Base-by-base conservation (phyloP, 202 grass and related monocot genomes). In the Elaeis oleifera region DNA sequence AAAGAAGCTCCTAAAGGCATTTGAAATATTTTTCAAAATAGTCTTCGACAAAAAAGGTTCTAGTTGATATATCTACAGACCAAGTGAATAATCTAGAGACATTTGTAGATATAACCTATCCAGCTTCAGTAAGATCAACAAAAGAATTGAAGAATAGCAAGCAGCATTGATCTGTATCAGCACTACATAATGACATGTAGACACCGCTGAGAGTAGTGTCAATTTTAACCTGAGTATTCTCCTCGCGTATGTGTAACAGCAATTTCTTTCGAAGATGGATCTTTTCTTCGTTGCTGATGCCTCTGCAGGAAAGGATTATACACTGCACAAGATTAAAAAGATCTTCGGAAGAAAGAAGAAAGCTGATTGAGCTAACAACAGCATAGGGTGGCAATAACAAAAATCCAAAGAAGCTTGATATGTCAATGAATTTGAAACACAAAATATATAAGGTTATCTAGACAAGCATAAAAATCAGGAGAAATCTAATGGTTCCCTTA, bases 221-320 rank as follows among this genome's bases (percentile, higher is more conserved):
- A 44, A 54, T 16, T 25, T 21, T 49, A 18, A 97, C 94, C 94
- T 97, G 81, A 36, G 69, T 84, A 67, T 97, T 92, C 74, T 92
- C 88, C 72, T 97, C 94, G 16, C 82, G 79, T 64, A 97, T 89
- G 70, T 92, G 90, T 64, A 89, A 73, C 71, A 97, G 52, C 23
- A 97, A 84, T 71, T 84, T 97, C 68, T 89, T 92, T 53, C 94
- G 72, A 52, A 97, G 85, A 64, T 97, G 88, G 54, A 74, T 79
- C 80, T 97, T 97, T 70, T 97, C 94, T 74, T 97, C 94, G 13
- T 86, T 92, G 77, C 79, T 89, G 77, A 97, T 97, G 60, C 82
- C 94, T 74, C 94, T 97, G 81, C 68, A 78, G 39, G 18, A 74
- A 73, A 79, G 57, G 64, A 78, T 50, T 31, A 55, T 44, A 29